Conservation (phyloP, 495 filamentous ascomycete species). For the Bombardia bombarda region DNA sequence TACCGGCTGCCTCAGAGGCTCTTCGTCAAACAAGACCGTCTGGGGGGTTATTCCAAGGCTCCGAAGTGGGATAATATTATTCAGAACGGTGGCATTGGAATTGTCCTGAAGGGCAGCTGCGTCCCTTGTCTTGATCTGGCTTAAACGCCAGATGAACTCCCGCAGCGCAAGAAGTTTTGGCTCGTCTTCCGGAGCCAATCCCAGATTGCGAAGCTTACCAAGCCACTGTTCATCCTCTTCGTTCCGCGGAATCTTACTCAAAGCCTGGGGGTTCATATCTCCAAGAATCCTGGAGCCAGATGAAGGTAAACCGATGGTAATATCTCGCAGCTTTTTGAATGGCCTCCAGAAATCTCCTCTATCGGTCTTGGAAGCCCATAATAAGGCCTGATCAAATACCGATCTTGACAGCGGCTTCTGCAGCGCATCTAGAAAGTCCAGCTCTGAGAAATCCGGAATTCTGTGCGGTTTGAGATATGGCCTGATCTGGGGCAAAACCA, state of each 20-base stretch:
- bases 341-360: constrained; percentile 81
- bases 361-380: constrained; percentile 77
- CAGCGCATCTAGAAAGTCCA: constrained; percentile 68
- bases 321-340: constrained; percentile 55
- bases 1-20: constrained; percentile 23
- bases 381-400: constrained; percentile 75
- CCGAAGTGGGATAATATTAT: constrained; percentile 61
- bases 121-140: constrained; percentile 58
- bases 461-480: constrained; percentile 72
- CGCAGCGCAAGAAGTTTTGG: constrained; percentile 77
- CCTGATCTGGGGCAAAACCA: constrained; percentile 67
- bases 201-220: constrained; percentile 69
- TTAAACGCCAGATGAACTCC: constrained; percentile 88
- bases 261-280: constrained; percentile 23
- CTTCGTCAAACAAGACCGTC: constrained; percentile 86
- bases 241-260: constrained; percentile 54
- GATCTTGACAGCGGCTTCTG: constrained; percentile 73
- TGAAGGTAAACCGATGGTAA: constrained; percentile 50
- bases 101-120: constrained; percentile 22
- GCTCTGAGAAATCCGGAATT: constrained; percentile 54
- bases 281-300: constrained; percentile 17
- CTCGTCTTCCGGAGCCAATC: constrained; percentile 79
- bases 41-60: constrained; percentile 68
- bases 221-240: constrained; percentile 98
- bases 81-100: constrained; percentile 30